A percentile compares a stretch with the other conserved stretches of the same genome.
phyloP scores from a whole-genome alignment of 2,329 filamentous ascomycete species.

The Phyllosticta citriasiana region DNA sequence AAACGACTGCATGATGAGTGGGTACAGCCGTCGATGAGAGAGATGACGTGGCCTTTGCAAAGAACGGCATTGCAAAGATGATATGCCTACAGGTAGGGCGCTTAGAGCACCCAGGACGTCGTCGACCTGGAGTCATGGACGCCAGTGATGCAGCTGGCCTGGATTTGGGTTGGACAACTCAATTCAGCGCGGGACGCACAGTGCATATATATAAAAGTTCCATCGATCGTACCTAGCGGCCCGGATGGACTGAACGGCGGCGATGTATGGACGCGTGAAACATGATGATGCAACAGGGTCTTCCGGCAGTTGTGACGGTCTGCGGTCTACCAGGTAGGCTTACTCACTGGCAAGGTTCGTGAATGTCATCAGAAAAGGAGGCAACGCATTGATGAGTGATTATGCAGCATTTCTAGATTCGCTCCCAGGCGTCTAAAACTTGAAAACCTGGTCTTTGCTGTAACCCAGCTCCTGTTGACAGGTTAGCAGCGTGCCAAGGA shows the following conservation, averaged over 20 bases:
- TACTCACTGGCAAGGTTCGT: neutral
- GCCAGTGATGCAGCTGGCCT: neutral
- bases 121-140: neutral
- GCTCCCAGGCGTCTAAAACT: conserved; percentile 54
- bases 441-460: conserved; percentile 84
- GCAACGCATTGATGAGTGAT: neutral
- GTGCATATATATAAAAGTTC: neutral
- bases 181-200: neutral
- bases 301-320: neutral
- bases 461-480: conserved; percentile 58
- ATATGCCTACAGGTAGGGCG: neutral
- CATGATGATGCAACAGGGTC: neutral
- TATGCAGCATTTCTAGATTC: neutral
- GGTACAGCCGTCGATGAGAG: neutral
- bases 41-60: neutral
- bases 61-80: neutral
- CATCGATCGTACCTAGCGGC: neutral
- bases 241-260: neutral
- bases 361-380: neutral
- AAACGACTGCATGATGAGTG: conserved; percentile 18
- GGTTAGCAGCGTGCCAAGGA: neutral
- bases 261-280: neutral
- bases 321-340: neutral
- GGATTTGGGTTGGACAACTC: neutral
- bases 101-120: neutral